Percentiles rank a stretch among this genome's conserved stretches.
phyloP scores from a whole-genome alignment of 768 basidiomycete genomes.

The Kwoniella bestiolae region DNA sequence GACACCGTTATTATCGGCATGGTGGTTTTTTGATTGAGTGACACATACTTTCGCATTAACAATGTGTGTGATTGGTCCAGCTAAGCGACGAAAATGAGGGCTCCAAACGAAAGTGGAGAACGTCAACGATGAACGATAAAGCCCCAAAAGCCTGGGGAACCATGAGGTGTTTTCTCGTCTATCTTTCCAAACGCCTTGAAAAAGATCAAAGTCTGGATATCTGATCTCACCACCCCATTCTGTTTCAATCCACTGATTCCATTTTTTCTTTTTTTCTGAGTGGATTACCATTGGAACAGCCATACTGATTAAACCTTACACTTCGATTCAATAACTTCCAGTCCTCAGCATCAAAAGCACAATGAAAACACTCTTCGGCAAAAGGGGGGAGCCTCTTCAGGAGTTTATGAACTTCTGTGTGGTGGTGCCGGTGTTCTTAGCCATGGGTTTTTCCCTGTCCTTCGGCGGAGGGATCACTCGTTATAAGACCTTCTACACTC shows the following conservation, averaged over 20 bases:
- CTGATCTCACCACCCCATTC: too few relatives aligned
- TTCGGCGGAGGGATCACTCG: slow-evolving; percentile 27
- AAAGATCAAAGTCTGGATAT: too few relatives aligned
- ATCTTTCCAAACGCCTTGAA: too few relatives aligned
- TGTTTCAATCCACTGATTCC: too few relatives aligned
- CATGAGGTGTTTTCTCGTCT: neutral
- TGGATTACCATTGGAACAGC: too few relatives aligned
- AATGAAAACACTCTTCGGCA: slow-evolving; percentile 13
- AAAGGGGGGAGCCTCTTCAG: slow-evolving; percentile 26
- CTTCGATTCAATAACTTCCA: too few relatives aligned
- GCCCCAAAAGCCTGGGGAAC: neutral
- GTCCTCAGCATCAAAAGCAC: too few relatives aligned
- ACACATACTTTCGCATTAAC: neutral
- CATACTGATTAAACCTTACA: too few relatives aligned
- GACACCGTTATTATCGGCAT: too few relatives aligned
- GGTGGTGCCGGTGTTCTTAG: slow-evolving; percentile 32
- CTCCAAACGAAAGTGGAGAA: neutral
- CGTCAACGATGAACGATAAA: neutral
- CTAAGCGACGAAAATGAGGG: neutral
- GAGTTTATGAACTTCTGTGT: slow-evolving; percentile 31
- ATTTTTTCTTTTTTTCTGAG: too few relatives aligned
- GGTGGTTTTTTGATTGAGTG: too few relatives aligned
- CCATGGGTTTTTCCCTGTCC: slow-evolving; percentile 30
- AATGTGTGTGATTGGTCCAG: neutral
- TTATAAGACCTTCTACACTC: slow-evolving; percentile 27